These are phyloP conservation scores for Prunus dulcis DNA, from an alignment of 306 rosid genomes.

Conservation along the genomic window DNA sequence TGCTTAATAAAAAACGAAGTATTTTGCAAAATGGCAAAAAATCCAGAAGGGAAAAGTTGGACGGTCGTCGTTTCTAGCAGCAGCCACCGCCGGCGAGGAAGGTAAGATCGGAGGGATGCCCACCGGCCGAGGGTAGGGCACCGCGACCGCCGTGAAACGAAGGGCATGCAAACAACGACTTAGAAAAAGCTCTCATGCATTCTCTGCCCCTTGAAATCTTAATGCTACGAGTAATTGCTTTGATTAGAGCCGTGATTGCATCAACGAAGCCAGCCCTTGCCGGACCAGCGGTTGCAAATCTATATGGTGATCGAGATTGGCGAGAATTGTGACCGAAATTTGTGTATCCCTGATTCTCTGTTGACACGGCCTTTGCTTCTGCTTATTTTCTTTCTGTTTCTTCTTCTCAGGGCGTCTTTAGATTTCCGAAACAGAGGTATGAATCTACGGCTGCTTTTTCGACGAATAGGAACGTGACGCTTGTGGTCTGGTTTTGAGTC, in stretches of 20 bases:
- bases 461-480: not conserved
- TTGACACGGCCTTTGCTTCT: not conserved
- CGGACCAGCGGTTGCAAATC: constrained; percentile 20
- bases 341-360: not conserved
- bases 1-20: not conserved
- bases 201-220: constrained; percentile 27
- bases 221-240: not conserved
- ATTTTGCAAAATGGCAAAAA: not conserved
- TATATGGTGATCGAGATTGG: not conserved
- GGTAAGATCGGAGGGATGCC: constrained; percentile 48
- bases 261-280: constrained; percentile 25
- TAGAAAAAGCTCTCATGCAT: constrained; percentile 23
- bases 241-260: constrained; percentile 36
- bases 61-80: not conserved
- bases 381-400: not conserved
- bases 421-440: not conserved
- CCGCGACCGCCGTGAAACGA: constrained; percentile 48
- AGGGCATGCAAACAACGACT: constrained; percentile 31
- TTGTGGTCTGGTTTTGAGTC: not conserved
- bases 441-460: not conserved
- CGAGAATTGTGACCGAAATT: not conserved
- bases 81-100: constrained; percentile 44
- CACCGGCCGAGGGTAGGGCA: constrained; percentile 47
- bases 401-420: not conserved
- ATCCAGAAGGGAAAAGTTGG: not conserved